Evolutionary conservation across 225 moss, liverwort and hornwort genomes (phyloP).

Genomic region (Bryum argenteum): DNA sequence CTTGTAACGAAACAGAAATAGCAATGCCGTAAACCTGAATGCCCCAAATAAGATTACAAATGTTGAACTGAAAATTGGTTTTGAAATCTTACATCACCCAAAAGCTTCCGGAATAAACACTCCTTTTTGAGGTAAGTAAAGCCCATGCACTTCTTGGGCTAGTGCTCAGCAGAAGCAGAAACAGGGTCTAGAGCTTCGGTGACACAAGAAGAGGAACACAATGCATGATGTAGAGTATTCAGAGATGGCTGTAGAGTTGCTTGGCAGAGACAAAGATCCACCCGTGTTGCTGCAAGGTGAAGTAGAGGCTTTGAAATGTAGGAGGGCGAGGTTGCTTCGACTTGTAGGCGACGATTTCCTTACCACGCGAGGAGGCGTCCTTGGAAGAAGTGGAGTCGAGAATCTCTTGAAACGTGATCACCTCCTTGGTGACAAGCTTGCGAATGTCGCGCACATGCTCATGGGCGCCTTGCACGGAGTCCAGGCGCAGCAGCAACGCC

Average conservation of each 20-base stretch:
- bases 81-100: too few species aligned
- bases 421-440: slow-evolving; percentile 56
- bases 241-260: slow-evolving; percentile 26
- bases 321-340: not conserved
- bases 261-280: slow-evolving; percentile 48
- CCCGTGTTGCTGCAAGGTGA: slow-evolving; percentile 37
- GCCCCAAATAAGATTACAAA: too few species aligned
- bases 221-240: too few species aligned
- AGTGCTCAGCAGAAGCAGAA: too few species aligned
- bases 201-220: too few species aligned
- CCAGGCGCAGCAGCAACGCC: slow-evolving; percentile 49
- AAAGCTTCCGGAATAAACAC: too few species aligned
- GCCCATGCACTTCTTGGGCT: too few species aligned
- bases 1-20: too few species aligned
- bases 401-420: slow-evolving; percentile 65
- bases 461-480: slow-evolving; percentile 68
- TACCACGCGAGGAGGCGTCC: slow-evolving; percentile 7
- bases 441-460: slow-evolving; percentile 59
- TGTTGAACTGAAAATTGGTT: too few species aligned
- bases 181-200: too few species aligned
- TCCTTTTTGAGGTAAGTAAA: too few species aligned
- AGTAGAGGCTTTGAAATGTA: slow-evolving; percentile 26
- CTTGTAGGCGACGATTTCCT: slow-evolving; percentile 5
- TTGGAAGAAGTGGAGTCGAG: slow-evolving; percentile 42
- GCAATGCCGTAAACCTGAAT: too few species aligned